phyloP scores from a whole-genome alignment of 306 rosid species.

The Fagus crenata region DNA sequence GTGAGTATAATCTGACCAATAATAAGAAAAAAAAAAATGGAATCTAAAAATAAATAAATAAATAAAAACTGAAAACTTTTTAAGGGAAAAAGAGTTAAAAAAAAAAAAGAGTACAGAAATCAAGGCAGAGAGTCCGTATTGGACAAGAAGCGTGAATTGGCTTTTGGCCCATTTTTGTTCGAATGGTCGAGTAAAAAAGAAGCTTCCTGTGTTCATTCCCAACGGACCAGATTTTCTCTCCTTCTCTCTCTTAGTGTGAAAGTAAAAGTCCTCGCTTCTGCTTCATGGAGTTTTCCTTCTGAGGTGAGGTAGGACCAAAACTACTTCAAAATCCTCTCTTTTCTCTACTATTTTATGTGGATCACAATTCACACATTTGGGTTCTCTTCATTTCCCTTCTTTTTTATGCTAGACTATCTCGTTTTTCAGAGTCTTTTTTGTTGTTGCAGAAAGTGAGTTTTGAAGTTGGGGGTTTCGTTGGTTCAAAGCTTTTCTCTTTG shows the following conservation, averaged over 20 bases:
- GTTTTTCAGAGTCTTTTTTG: not conserved
- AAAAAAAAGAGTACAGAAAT: not conserved
- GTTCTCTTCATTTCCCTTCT: conserved; percentile 24
- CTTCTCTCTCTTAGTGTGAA: conserved; percentile 20
- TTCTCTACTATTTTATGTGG: conserved; percentile 1
- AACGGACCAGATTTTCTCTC: conserved; percentile 26
- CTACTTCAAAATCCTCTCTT: not conserved
- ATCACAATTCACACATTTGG: conserved; percentile 10
- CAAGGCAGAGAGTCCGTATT: not conserved
- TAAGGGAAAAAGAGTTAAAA: not conserved
- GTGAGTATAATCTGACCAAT: too few relatives aligned
- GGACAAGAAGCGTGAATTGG: not conserved
- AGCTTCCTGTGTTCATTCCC: conserved; percentile 33
- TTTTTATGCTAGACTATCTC: conserved; percentile 8
- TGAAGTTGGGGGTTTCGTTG: conserved; percentile 22
- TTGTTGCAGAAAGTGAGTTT: conserved; percentile 32
- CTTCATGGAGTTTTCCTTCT: conserved; percentile 32
- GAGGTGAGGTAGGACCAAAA: conserved; percentile 12
- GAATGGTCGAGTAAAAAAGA: conserved; percentile 11
- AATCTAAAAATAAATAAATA: not conserved
- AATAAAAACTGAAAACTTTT: not conserved
- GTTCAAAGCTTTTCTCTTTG: conserved; percentile 19
- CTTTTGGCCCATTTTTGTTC: conserved; percentile 1
- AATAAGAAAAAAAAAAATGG: not conserved
- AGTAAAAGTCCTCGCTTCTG: conserved; percentile 38